Evolutionary conservation across 768 basidiomycete genomes (phyloP), one percentile per base, ranked within the genome.

Genomic region (Rhodotorula sphaerocarpa): DNA sequence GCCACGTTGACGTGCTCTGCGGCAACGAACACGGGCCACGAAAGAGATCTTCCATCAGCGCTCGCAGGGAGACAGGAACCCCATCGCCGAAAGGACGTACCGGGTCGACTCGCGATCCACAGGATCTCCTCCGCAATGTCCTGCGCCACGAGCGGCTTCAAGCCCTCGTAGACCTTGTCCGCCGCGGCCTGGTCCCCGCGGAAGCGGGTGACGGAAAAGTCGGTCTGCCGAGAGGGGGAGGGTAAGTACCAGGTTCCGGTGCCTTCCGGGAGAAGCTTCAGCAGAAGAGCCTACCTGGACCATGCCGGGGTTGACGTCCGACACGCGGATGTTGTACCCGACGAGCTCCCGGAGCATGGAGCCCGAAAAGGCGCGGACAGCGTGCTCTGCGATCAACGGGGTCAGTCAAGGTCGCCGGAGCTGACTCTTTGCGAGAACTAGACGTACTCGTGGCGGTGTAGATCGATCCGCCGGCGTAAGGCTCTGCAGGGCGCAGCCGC

Each of bases 121-220:
- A 93, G 90, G 72, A 99, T 92, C 76, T 97, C 91, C 74, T 99
- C 95, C 2, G 95, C 95, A 41, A 69, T 70, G 50, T 70, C 65
- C 14, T 60, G 45, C 0, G 59, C 69, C 3, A 63, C 61, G n/a
- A 72, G 60, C 28, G 70, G 70, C 47, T 66, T 50, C 21, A 72
- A 42, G 25, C 65, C 93, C 36, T 87, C 80, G 75, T 99, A 99
- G 3, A 96, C 92, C 70, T 86, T 86, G 72, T 87, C 84, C 6
- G 95, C 95, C 0, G 84, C 83, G 5, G 74, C 69, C 65, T 83
- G 81, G 76, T 97, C 88, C 3, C 95, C 95, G 50, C 85, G 82
- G 81, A 83, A 97, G 21, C 95, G 84, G 30, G 90, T 81, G 65
- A 96, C 74, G 2, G 91, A 95, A 79, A 99, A 99, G 71, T 91